A percentile compares a stretch with the other conserved stretches of the same genome.
Evolutionary conservation across 495 filamentous ascomycete species (phyloP).

Genomic region (Durotheca rogersii): DNA sequence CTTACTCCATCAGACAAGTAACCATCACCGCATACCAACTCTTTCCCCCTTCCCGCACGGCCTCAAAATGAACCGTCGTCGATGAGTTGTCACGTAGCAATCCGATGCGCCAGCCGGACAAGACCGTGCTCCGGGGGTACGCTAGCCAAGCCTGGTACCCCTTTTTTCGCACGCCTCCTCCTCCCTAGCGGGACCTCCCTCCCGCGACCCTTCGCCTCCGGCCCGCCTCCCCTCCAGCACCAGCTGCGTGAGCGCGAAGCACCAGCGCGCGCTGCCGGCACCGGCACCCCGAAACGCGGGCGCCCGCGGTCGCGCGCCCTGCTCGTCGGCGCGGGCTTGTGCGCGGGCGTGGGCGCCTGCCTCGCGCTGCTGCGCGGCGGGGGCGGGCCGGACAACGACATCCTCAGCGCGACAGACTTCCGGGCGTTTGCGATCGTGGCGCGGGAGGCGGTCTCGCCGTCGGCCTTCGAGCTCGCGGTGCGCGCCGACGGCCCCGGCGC

Average conservation of each 20-base stretch:
- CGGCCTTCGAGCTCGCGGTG: conserved; percentile 73
- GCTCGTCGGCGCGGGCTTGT: conserved; percentile 19
- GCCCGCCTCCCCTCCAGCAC: too few relatives aligned
- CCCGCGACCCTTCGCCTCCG: too few relatives aligned
- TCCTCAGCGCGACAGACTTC: conserved; percentile 55
- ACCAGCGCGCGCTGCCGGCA: not conserved
- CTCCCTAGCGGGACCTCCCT: too few relatives aligned
- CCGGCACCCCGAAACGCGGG: too few relatives aligned
- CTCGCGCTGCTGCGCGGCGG: conserved; percentile 1
- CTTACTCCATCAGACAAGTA: too few relatives aligned
- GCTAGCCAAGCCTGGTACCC: too few relatives aligned
- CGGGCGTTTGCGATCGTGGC: conserved; percentile 62
- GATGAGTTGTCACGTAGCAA: conserved; percentile 20
- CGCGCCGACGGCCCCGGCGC: conserved; percentile 34
- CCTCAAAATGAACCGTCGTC: too few relatives aligned
- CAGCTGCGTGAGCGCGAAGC: too few relatives aligned
- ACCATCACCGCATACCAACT: too few relatives aligned
- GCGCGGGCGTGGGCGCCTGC: conserved; percentile 3
- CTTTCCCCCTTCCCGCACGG: too few relatives aligned
- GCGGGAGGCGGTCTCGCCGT: conserved; percentile 69
- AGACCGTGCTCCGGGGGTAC: conserved; percentile 9
- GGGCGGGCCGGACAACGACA: not conserved
- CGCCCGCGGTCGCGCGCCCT: conserved; percentile 3
- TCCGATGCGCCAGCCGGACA: conserved; percentile 27
- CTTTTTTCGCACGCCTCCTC: too few relatives aligned